Conservation (phyloP, 768 basidiomycete genomes). For the Trichaptum fuscoviolaceum region DNA sequence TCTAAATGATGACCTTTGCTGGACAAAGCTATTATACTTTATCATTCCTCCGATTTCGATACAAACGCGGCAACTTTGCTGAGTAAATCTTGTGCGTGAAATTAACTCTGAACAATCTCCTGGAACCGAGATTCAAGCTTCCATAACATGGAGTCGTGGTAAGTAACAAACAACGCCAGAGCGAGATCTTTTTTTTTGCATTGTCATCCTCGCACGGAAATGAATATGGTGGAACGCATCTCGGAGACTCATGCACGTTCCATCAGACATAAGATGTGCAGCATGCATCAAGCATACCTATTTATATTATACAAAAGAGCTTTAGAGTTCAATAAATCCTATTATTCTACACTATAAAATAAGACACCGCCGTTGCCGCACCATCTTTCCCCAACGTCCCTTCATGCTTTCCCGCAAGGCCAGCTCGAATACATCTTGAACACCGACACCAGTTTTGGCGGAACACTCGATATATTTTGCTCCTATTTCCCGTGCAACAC, state of each 20-base stretch:
- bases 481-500: constrained; percentile 90
- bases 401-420: constrained; percentile 89
- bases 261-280: not conserved
- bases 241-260: too few species aligned
- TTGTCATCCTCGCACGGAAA: too few species aligned
- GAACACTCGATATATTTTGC: constrained; percentile 93
- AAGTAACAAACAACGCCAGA: not conserved
- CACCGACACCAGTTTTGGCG: constrained; percentile 85
- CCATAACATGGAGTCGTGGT: too few species aligned
- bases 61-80: not conserved
- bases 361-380: constrained; percentile 68
- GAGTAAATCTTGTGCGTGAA: too few species aligned
- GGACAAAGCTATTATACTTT: constrained; percentile 4
- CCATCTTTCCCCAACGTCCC: constrained; percentile 68
- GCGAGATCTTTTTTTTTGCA: not conserved
- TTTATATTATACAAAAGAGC: not conserved
- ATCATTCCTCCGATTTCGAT: not conserved
- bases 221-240: too few species aligned
- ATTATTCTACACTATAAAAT: constrained; percentile 34
- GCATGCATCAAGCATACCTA: not conserved
- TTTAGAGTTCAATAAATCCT: constrained; percentile 7
- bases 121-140: too few species aligned
- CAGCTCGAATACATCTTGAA: constrained; percentile 86
- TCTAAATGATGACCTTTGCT: constrained; percentile 6
- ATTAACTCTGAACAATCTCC: too few species aligned